These are phyloP conservation scores for Pseudogymnoascus sp. DNA, from an alignment of 2,329 filamentous ascomycete species.

Conservation along the genomic window DNA sequence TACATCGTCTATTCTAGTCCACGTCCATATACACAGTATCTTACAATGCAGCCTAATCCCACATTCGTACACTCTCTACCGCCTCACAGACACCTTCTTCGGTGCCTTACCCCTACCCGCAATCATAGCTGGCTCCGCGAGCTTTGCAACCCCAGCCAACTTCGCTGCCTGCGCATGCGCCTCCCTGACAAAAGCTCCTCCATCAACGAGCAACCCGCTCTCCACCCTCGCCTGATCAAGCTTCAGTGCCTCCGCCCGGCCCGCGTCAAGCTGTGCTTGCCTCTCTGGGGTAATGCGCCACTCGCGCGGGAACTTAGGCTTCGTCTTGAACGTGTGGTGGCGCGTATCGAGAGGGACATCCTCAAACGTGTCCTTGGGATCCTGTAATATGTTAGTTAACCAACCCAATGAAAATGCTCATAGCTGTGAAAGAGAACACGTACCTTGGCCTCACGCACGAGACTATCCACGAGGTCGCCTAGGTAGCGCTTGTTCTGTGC, in stretches of 20 bases:
- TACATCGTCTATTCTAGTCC: slow-evolving; percentile 2
- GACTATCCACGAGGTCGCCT: slow-evolving; percentile 64
- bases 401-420: neutral
- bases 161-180: slow-evolving; percentile 26
- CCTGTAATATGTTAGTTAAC: slow-evolving; percentile 35
- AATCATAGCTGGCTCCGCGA: slow-evolving; percentile 24
- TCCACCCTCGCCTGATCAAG: slow-evolving; percentile 49
- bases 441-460: slow-evolving; percentile 69
- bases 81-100: slow-evolving; percentile 23
- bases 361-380: slow-evolving; percentile 72
- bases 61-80: slow-evolving; percentile 14
- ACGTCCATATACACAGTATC: slow-evolving; percentile 2
- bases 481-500: slow-evolving; percentile 97
- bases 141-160: slow-evolving; percentile 10
- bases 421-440: slow-evolving; percentile 15
- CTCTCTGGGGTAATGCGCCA: slow-evolving; percentile 75
- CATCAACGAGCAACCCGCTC: slow-evolving; percentile 52
- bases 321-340: slow-evolving; percentile 66
- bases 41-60: slow-evolving; percentile 2
- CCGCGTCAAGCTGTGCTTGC: slow-evolving; percentile 54
- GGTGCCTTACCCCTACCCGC: slow-evolving; percentile 16
- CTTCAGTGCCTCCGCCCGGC: slow-evolving; percentile 44
- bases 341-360: slow-evolving; percentile 86
- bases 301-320: slow-evolving; percentile 66
- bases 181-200: slow-evolving; percentile 41